Conservation (phyloP, 306 rosid species). For the Cotoneaster glaucophyllus region DNA sequence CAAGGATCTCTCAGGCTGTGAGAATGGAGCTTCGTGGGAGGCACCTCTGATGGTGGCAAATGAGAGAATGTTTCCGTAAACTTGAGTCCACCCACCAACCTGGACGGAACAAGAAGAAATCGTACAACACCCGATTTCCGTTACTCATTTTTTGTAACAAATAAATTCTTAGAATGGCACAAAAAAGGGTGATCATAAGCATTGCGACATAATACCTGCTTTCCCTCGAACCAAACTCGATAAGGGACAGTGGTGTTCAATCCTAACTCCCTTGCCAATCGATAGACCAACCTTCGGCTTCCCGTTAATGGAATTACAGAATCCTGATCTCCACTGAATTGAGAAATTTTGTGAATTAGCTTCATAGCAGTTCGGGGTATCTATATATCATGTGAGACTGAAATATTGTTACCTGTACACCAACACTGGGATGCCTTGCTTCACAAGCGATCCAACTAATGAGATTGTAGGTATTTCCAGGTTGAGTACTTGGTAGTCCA, state of each 20-base stretch:
- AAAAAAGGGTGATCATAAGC: background rate
- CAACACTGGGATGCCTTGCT: conserved; percentile 21
- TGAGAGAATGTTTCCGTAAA: conserved; percentile 25
- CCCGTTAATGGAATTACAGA: conserved; percentile 25
- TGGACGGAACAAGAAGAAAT: background rate
- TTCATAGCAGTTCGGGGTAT: background rate
- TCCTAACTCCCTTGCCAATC: conserved; percentile 16
- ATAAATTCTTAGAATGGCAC: background rate
- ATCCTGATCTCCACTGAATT: conserved; percentile 27
- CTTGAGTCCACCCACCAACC: conserved; percentile 47
- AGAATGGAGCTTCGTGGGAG: conserved; percentile 34
- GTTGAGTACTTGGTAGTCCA: conserved; percentile 32
- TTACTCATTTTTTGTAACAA: background rate
- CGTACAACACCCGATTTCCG: background rate
- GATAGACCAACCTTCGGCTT: conserved; percentile 16
- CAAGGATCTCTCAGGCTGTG: conserved; percentile 39
- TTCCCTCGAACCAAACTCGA: conserved; percentile 28
- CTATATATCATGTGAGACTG: background rate
- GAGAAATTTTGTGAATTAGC: background rate
- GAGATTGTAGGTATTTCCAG: conserved; percentile 29
- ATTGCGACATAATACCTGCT: conserved; percentile 11
- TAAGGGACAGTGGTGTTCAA: conserved; percentile 25
- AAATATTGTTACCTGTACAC: conserved; percentile 19
- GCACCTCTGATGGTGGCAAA: conserved; percentile 39
- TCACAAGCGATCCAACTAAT: conserved; percentile 24